A percentile compares a stretch with the other conserved stretches of the same genome.
Evolutionary conservation across 352 stramenopile species (phyloP).

Genomic region (Globisporangium spinosum): DNA sequence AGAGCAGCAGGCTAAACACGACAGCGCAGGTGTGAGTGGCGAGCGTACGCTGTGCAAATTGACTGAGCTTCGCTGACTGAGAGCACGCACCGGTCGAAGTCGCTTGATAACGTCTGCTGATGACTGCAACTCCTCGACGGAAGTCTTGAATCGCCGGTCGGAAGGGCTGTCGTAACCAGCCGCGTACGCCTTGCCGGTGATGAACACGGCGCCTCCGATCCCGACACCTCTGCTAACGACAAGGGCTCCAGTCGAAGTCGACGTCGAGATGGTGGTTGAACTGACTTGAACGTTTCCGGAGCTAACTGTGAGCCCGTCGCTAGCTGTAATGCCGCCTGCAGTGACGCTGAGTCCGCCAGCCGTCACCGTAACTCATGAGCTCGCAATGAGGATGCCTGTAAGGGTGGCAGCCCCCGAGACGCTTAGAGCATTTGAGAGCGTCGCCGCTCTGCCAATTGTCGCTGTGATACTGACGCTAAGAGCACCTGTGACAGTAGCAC

Average conservation of each 20-base stretch:
- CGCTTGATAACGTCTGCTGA: constrained; percentile 24
- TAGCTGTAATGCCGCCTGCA: constrained; percentile 18
- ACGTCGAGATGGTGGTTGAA: constrained; percentile 20
- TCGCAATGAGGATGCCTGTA: background rate
- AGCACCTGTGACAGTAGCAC: too few species aligned
- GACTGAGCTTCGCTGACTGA: background rate
- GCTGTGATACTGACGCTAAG: too few species aligned
- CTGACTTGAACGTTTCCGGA: constrained; percentile 21
- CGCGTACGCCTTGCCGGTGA: constrained; percentile 25
- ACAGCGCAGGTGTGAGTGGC: background rate
- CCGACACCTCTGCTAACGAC: constrained; percentile 38
- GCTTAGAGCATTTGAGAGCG: background rate
- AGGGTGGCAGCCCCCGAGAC: background rate
- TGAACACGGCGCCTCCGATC: constrained; percentile 24
- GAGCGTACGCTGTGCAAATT: background rate
- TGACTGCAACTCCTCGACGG: constrained; percentile 23
- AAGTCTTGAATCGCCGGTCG: constrained; percentile 40
- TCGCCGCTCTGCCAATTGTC: too few species aligned
- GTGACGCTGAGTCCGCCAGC: constrained; percentile 13
- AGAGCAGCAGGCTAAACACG: background rate
- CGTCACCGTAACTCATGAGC: constrained; percentile 13
- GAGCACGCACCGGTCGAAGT: constrained; percentile 37
- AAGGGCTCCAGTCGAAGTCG: constrained; percentile 27
- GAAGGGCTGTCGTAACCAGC: constrained; percentile 16
- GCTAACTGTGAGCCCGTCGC: constrained; percentile 21